Percentiles rank a stretch among this genome's conserved stretches.
Conservation (phyloP, 768 basidiomycete genomes). For the Albatrellus ellisii region DNA sequence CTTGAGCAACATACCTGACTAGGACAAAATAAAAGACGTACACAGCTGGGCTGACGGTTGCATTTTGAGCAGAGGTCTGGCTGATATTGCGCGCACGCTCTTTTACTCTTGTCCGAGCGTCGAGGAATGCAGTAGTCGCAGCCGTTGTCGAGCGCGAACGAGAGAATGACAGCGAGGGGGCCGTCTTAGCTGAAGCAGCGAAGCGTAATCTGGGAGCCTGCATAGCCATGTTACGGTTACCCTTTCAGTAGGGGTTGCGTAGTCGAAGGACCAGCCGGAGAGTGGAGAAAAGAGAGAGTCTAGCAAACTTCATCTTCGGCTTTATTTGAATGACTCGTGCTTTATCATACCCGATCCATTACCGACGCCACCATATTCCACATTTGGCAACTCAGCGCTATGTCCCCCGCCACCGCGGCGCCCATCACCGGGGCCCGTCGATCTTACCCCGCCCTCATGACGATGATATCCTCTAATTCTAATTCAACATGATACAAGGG, state of each 20-base stretch:
- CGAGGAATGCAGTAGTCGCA: constrained; percentile 41
- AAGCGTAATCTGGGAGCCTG: constrained; percentile 30
- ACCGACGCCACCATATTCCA: no score
- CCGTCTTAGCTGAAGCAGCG: constrained; percentile 24
- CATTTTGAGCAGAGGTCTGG: constrained; percentile 46
- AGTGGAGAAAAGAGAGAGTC: no score
- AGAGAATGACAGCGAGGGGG: constrained; percentile 23
- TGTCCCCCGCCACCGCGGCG: no score
- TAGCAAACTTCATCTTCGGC: no score
- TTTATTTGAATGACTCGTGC: constrained; percentile 15
- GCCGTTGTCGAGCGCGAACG: constrained; percentile 40
- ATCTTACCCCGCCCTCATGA: no score
- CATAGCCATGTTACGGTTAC: constrained; percentile 31
- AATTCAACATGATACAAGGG: no score
- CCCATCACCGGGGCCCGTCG: no score
- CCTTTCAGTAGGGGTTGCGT: constrained; percentile 1
- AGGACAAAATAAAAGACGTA: constrained; percentile 23
- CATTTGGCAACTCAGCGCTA: no score
- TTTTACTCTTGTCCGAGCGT: constrained; percentile 70
- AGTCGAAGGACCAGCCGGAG: background rate
- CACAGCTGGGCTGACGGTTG: constrained; percentile 49
- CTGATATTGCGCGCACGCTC: constrained; percentile 70
- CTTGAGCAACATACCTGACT: background rate
- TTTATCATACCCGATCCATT: no score
- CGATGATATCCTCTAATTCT: no score